Evolutionary conservation across 768 basidiomycete genomes (phyloP).

Genomic region (Serendipita indica): DNA sequence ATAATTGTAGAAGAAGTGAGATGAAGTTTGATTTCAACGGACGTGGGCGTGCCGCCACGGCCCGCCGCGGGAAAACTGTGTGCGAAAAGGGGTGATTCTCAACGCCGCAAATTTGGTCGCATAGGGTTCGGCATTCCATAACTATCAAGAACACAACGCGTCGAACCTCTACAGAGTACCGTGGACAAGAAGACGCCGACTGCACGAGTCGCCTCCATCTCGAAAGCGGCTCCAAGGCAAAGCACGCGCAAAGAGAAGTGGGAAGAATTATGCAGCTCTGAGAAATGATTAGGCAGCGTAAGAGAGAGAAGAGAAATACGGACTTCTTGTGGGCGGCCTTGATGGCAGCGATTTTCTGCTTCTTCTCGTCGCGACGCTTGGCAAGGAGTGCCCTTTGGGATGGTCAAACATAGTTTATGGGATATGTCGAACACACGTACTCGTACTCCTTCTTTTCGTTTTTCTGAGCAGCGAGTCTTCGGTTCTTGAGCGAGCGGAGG

Average conservation of each 20-base stretch:
- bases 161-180: background rate
- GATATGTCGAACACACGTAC: slow-evolving; percentile 28
- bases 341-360: slow-evolving; percentile 76
- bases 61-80: too few species aligned
- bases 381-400: slow-evolving; percentile 44
- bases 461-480: slow-evolving; percentile 81
- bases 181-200: background rate
- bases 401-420: slow-evolving; percentile 9
- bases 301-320: background rate
- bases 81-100: too few species aligned
- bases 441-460: slow-evolving; percentile 94
- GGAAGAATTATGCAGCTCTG: background rate
- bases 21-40: too few species aligned
- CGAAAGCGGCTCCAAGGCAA: background rate
- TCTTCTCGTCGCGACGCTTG: slow-evolving; percentile 89
- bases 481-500: slow-evolving; percentile 73
- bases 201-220: background rate
- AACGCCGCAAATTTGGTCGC: too few species aligned
- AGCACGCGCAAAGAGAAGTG: background rate
- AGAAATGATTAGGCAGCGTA: background rate
- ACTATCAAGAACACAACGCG: background rate
- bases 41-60: too few species aligned
- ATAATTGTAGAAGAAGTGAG: too few species aligned
- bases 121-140: background rate
- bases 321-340: slow-evolving; percentile 68